Evolutionary conservation across 768 basidiomycete genomes (phyloP), one percentile per base, ranked within the genome.

Genomic region (Leucosporidium creatinivorum): DNA sequence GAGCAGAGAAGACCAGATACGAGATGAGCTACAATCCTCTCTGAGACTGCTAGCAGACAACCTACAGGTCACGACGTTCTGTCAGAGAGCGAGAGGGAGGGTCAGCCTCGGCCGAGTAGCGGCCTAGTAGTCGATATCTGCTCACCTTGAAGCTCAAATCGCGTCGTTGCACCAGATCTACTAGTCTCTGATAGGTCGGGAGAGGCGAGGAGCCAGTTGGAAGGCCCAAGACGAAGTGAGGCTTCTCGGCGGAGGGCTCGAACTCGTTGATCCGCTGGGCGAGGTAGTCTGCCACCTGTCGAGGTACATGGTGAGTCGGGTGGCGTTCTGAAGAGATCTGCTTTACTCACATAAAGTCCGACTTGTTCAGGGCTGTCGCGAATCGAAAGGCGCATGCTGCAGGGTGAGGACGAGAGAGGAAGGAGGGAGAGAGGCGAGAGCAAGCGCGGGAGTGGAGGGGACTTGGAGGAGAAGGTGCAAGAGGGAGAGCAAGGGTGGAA

Each of bases 141-240:
- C 58, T 51, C 19, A 10, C 26, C 52, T 49, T 39, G 47, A 50
- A 61, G 25, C 87, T 88, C 69, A 93, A 82, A 69, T 85, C 83
- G 28, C 86, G 88, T 19, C 81, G 84, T 78, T 91, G 87, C 73
- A 89, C 85, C 69, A 90, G 78, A 69, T 83, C 80, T 72, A 93
- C 89, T 69, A 93, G 84, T 26, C 84, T 80, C 80, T 88, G 87
- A 83, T 93, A 93, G 1, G 91, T 92, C 23, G 89, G 87, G 75
- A 93, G 87, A 48, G 91, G 91, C 1, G 88, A 89, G 5, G 88
- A 89, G 4, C 91, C 91, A 0, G 91, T 93, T 47, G 91, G 91
- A 7, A 93, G 83, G 68, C 91, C 91, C 25, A 93, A 82, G 17
- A 93, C 88, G 77, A 93, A 93, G 33, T 3, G 25, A 1, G 89